Percentiles rank a stretch among this genome's conserved stretches.
phyloP scores from a whole-genome alignment of 2,329 filamentous ascomycete genomes.

The Tolypocladium sp. region DNA sequence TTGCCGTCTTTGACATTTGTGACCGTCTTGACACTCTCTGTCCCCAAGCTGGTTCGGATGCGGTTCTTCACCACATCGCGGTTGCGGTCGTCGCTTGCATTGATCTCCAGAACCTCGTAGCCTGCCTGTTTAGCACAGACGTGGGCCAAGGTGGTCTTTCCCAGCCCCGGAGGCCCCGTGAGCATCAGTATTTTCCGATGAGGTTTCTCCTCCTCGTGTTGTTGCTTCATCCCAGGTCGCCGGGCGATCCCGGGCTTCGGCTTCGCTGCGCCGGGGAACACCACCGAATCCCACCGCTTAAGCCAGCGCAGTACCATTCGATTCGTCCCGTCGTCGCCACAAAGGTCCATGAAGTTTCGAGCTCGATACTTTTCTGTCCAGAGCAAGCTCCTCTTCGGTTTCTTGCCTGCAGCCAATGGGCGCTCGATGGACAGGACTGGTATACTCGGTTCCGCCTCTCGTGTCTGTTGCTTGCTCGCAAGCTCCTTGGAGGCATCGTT shows the following conservation, averaged over 20 bases:
- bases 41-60: slow-evolving; percentile 85
- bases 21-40: slow-evolving; percentile 81
- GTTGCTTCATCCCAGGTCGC: slow-evolving; percentile 30
- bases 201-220: slow-evolving; percentile 58
- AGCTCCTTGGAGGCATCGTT: slow-evolving; percentile 58
- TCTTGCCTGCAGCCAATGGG: slow-evolving; percentile 20
- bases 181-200: slow-evolving; percentile 85
- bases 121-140: slow-evolving; percentile 93
- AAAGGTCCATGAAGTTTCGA: slow-evolving; percentile 81
- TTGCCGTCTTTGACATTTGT: slow-evolving; percentile 49
- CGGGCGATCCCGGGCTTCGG: slow-evolving; percentile 38
- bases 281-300: slow-evolving; percentile 86
- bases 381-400: slow-evolving; percentile 48
- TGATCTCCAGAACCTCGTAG: slow-evolving; percentile 95
- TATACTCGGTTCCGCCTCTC: slow-evolving; percentile 16
- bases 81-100: slow-evolving; percentile 92
- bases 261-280: slow-evolving; percentile 71
- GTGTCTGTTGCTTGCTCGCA: slow-evolving; percentile 22
- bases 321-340: slow-evolving; percentile 91
- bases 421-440: slow-evolving; percentile 31
- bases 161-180: slow-evolving; percentile 84
- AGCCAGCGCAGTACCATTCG: slow-evolving; percentile 85
- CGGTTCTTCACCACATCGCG: slow-evolving; percentile 81
- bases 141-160: slow-evolving; percentile 93
- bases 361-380: slow-evolving; percentile 99